Base-by-base conservation (phyloP, 2,329 filamentous ascomycete genomes). In the Alternaria ethzedia region DNA sequence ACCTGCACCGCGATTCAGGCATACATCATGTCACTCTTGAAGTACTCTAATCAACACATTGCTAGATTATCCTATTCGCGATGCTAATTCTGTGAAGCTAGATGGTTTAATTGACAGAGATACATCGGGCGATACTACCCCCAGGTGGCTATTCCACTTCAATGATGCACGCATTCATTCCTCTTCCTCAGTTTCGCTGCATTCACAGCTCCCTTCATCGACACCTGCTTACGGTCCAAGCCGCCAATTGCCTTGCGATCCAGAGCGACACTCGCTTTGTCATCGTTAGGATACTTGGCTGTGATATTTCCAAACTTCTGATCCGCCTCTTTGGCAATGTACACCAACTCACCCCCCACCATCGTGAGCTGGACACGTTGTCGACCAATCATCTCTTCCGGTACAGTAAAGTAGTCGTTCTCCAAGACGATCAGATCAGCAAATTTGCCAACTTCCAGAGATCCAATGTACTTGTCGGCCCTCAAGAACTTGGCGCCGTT, bases 371-470 rank as follows among this genome's bases (percentile, higher is more conserved):
- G 47, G 1, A 59, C 47, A 21, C 28, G 32, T 28, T 59, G 57
- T 3, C 57, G n/a, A n/a, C 36, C 57, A 13, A 59, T 28, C 47
- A 41, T 43, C 47, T 52, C 57, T 17, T 59, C 57, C 9, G 57
- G 57, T 3, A 59, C 57, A 17, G 21, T 45, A 13, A 59, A 59
- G 28, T 59, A 59, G 26, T 59, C 36, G 6, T 54, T 54, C 13
- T 54, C 57, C 25, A 59, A 46, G 9, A 59, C 49, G 20, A 59
- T 23, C 10, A 59, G 23, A 17, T 59, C 57, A n/a, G 57, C 57
- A 7, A 59, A 54, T 11, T 54, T 59, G 20, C 47, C 47, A 9
- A 50, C 47, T 13, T 59, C 57, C n/a, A 59, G 21, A 3, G 49
- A 59, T 23, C 57, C 57, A 46, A 59, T 45, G 3, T 59, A 20